Evolutionary conservation across 495 filamentous ascomycete genomes (phyloP), one percentile per base, ranked within the genome.

Genomic region (Paragyromitra xinjiangensis): DNA sequence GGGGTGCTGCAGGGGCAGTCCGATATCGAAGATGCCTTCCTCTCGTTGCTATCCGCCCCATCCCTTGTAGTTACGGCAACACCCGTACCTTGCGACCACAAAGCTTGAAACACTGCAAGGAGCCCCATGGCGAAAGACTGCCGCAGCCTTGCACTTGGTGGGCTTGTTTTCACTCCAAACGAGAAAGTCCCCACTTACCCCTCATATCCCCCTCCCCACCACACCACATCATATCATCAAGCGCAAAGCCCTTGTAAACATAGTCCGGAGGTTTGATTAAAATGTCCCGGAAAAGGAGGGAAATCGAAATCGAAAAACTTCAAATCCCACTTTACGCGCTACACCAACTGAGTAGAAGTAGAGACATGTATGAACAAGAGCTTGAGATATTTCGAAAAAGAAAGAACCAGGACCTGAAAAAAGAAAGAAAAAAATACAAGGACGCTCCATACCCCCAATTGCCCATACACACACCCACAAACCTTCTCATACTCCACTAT

Each of bases 291-390:
- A 19, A 19, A 37, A 24, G 11, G 58, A 62, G 19, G 19, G 22
- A 62, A 62, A 40, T 8, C 29, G 34, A 1, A 55, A 64, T 37
- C 48, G 26, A 73, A 63, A 71, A 64, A 61, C 42, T 59, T 44
- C 50, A 77, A 58, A 77, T 62, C 48, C 73, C 67, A 71, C 66
- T 64, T 64, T 53, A 53, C 40, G 69, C 61, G 61, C 68, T 77
- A 42, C 51, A 56, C 50, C 42, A 39, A 40, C 40, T 61, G 40
- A 69, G 40, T 53, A 61, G 9, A 70, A 7, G 24, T 16, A 65
- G 61, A 66, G 53, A 66, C 71, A 77, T 77, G 74, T 77, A 77
- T 77, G 74, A 73, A 77, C 74, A 77, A 73, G 42, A 51, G 69
- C 61, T 73, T 77, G 53, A 73, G 73, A 77, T 77, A 73, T 77